These are phyloP conservation scores for Berkeleyomyces rouxiae DNA, from an alignment of 2,329 filamentous ascomycete genomes.

Conservation along the genomic window DNA sequence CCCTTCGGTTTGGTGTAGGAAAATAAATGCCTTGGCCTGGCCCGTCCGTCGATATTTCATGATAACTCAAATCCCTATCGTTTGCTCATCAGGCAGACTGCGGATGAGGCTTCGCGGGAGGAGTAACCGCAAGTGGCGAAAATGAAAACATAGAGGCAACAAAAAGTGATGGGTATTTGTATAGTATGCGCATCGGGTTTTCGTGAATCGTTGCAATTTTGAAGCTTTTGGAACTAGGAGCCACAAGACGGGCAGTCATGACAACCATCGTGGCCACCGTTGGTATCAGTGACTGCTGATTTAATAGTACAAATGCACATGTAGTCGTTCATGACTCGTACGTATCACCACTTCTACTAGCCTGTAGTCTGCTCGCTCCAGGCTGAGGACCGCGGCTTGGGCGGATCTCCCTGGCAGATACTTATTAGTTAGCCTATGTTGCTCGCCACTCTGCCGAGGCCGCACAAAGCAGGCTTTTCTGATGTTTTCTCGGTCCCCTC, in stretches of 20 bases:
- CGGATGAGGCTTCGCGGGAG: background rate
- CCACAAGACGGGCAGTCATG: background rate
- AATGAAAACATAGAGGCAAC: background rate
- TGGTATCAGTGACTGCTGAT: too few relatives aligned
- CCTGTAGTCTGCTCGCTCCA: too few relatives aligned
- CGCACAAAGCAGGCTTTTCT: background rate
- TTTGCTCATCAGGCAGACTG: background rate
- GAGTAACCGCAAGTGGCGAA: background rate
- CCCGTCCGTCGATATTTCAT: too few relatives aligned
- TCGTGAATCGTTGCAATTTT: background rate
- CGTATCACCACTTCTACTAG: too few relatives aligned
- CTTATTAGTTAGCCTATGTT: too few relatives aligned
- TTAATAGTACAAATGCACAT: too few relatives aligned
- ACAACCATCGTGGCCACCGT: too few relatives aligned
- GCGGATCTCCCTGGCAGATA: too few relatives aligned
- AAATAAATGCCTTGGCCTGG: too few relatives aligned
- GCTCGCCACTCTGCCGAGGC: background rate
- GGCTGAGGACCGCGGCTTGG: too few relatives aligned
- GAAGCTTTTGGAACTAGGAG: background rate
- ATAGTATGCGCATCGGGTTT: background rate
- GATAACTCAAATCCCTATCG: background rate
- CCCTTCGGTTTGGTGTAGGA: too few relatives aligned
- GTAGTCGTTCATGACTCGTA: too few relatives aligned
- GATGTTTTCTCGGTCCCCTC: background rate
- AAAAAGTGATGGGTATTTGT: background rate